Evolutionary conservation across 768 basidiomycete species (phyloP).

Genomic region (Mrakia gelida): DNA sequence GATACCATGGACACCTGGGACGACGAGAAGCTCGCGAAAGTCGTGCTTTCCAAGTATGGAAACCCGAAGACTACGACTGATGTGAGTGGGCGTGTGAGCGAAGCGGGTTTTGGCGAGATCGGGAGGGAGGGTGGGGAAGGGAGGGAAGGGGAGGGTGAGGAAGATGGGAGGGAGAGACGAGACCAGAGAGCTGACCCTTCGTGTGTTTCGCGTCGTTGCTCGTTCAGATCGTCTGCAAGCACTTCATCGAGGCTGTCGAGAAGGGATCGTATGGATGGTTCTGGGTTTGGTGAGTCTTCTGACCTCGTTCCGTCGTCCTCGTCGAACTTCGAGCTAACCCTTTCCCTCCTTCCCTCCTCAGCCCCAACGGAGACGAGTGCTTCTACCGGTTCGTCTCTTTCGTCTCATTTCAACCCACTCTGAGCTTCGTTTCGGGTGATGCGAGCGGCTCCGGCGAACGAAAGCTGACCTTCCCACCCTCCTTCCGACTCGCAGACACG

Average conservation of each 20-base stretch:
- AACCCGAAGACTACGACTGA: conserved; percentile 91
- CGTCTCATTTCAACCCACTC: neutral
- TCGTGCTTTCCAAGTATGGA: conserved; percentile 79
- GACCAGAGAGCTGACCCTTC: neutral
- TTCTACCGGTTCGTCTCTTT: conserved; percentile 55
- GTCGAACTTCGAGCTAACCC: neutral
- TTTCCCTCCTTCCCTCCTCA: neutral
- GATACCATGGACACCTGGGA: conserved; percentile 99
- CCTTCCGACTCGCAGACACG: conserved; percentile 56
- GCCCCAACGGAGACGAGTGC: conserved; percentile 57
- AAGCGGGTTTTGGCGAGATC: no score
- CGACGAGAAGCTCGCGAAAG: conserved; percentile 83
- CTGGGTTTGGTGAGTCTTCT: conserved; percentile 46
- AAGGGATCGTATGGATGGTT: conserved; percentile 63
- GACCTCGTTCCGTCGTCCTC: neutral
- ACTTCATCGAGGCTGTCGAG: conserved; percentile 95
- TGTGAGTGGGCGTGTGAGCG: conserved; percentile 49
- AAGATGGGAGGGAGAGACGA: no score
- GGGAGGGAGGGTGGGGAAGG: neutral
- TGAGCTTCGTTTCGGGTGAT: no score
- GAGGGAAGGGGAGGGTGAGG: no score
- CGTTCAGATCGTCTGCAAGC: conserved; percentile 89
- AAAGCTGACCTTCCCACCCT: neutral
- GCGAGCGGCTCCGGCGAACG: neutral
- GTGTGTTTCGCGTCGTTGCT: neutral